These are phyloP conservation scores for Penicillium psychrofluorescens DNA, from an alignment of 495 filamentous ascomycete genomes.

Conservation along the genomic window DNA sequence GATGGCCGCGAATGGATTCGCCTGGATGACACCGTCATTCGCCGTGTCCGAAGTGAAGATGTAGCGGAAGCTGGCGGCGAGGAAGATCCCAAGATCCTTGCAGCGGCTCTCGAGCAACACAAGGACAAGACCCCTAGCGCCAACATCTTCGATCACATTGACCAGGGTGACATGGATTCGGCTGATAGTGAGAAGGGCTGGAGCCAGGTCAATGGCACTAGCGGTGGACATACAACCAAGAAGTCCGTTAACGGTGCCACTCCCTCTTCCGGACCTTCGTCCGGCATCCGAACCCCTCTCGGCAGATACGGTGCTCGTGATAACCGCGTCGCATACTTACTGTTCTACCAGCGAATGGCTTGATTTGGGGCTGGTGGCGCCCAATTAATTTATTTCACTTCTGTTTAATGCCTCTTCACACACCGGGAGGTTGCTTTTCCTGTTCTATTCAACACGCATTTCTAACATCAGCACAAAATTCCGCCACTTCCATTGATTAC, in stretches of 20 bases:
- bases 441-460: not conserved
- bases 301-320: conserved; percentile 71
- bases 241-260: conserved; percentile 66
- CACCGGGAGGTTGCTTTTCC: not conserved
- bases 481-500: conserved; percentile 1
- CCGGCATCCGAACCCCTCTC: conserved; percentile 53
- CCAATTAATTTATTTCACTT: too few species aligned
- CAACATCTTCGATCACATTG: conserved; percentile 67
- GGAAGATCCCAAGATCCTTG: conserved; percentile 65
- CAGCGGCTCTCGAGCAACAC: conserved; percentile 55
- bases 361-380: conserved; percentile 3
- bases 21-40: conserved; percentile 87
- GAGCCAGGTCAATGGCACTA: conserved; percentile 72
- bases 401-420: too few species aligned
- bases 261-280: conserved; percentile 37
- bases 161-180: conserved; percentile 54
- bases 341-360: conserved; percentile 82
- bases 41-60: conserved; percentile 78
- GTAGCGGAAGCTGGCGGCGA: conserved; percentile 82
- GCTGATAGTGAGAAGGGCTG: conserved; percentile 61
- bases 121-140: conserved; percentile 49
- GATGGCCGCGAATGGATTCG: conserved; percentile 93
- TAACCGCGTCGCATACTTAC: conserved; percentile 91
- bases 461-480: conserved; percentile 3
- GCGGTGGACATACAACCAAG: conserved; percentile 37